Evolutionary conservation across 352 stramenopile genomes (phyloP).

Genomic region (Globisporangium splendens): DNA sequence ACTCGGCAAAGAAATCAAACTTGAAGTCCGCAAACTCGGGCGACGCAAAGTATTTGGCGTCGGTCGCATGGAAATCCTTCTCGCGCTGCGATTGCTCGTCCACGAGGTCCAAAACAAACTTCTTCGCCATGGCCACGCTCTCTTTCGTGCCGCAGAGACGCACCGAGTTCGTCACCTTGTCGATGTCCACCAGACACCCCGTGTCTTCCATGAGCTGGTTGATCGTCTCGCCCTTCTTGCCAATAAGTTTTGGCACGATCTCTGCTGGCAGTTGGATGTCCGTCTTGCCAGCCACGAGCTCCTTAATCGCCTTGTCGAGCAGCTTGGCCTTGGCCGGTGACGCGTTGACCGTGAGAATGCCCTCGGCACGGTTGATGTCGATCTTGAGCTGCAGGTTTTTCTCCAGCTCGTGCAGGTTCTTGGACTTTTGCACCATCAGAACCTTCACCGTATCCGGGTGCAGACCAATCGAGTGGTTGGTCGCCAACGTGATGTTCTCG

Average conservation of each 20-base stretch:
- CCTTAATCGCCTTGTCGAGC: conserved; percentile 52
- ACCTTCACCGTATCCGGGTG: conserved; percentile 77
- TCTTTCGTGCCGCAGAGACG: conserved; percentile 55
- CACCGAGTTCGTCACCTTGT: conserved; percentile 73
- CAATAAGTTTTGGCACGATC: conserved; percentile 80
- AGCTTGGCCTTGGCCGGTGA: conserved; percentile 47
- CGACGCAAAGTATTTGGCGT: conserved; percentile 36
- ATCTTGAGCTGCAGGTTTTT: conserved; percentile 55
- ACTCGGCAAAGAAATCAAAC: conserved; percentile 78
- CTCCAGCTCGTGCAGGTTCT: conserved; percentile 68
- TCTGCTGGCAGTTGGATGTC: conserved; percentile 65
- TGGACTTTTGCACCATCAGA: conserved; percentile 72
- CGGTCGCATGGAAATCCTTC: conserved; percentile 39
- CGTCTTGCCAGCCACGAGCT: conserved; percentile 47
- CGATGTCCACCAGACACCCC: conserved; percentile 68
- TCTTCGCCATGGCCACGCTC: conserved; percentile 49
- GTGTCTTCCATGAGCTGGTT: conserved; percentile 84
- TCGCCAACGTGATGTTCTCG: conserved; percentile 69
- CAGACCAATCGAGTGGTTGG: conserved; percentile 60
- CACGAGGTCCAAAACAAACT: conserved; percentile 61
- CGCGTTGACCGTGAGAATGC: conserved; percentile 50
- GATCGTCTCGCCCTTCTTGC: conserved; percentile 82
- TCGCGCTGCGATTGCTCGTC: conserved; percentile 61
- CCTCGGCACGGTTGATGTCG: conserved; percentile 67
- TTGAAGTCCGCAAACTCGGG: conserved; percentile 47